A percentile compares a stretch with the other conserved stretches of the same genome.
These are phyloP conservation scores for Gleditsia sinensis DNA, from an alignment of 306 rosid genomes.

Conservation along the genomic window DNA sequence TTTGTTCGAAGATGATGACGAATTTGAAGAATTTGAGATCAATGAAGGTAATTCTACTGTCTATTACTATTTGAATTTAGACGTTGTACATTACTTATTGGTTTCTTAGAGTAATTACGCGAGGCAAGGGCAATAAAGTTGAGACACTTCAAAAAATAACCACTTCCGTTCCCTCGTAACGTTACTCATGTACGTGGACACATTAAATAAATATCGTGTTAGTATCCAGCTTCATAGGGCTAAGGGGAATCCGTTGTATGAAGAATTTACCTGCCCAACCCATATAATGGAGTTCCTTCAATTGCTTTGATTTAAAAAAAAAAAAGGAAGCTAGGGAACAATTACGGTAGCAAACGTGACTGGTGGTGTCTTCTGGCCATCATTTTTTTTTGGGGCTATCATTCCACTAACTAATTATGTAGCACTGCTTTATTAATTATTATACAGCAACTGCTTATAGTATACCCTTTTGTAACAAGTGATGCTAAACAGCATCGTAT, in stretches of 20 bases:
- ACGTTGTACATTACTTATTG: background rate
- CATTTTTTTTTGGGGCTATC: background rate
- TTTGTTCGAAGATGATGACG: slow-evolving; percentile 50
- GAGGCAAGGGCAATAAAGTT: too few relatives aligned
- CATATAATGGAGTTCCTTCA: background rate
- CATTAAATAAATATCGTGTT: too few relatives aligned
- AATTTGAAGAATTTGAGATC: slow-evolving; percentile 49
- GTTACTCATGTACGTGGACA: too few relatives aligned
- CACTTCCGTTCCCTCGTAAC: too few relatives aligned
- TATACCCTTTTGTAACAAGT: background rate
- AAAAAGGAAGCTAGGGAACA: background rate
- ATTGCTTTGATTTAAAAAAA: background rate
- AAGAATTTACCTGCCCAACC: background rate
- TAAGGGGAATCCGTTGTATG: background rate
- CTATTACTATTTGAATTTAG: background rate
- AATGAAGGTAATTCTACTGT: slow-evolving; percentile 30
- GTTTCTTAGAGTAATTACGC: background rate
- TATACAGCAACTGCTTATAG: background rate
- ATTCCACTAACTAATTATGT: background rate
- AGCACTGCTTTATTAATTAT: background rate
- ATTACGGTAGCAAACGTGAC: background rate
- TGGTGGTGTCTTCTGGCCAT: background rate
- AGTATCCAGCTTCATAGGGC: too few relatives aligned
- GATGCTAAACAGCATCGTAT: background rate
- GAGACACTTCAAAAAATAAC: too few relatives aligned